Base-by-base conservation (phyloP, 2,329 filamentous ascomycete species). In the Fusarium poae region DNA sequence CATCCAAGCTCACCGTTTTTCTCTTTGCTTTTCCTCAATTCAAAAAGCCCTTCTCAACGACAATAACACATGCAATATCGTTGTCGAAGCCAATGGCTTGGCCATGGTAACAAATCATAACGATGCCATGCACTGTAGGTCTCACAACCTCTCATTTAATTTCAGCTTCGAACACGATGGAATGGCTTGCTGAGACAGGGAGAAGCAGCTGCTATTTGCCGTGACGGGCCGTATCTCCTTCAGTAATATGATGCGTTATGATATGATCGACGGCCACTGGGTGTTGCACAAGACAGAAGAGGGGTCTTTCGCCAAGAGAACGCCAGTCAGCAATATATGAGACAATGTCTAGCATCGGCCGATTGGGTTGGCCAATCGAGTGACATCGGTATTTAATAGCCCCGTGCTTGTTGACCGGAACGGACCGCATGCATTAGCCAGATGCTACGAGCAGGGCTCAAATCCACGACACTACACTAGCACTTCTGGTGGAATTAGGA, bases 361-460 rank as follows among this genome's bases (percentile, higher is more conserved):
- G 18, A 61, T 65, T 7, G 9, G 23, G 18, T 15, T 25, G 34
- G 5, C 67, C 66, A 67, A 58, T 70, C 20, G 23, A 53, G 23
- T 3, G 6, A n/a, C 8, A 10, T 11, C 11, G 25, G 46, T 40
- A 59, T 59, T 27, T 51, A 46, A 63, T 63, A 12, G n/a, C 48
- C 42, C 57, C 34, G 39, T 53, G 42, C 29, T 63, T 34, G 30
- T 64, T 21, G 13, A 25, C 37, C 63, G 67, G 67, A 70, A 68
- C 67, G 62, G 67, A 62, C 67, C 67, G 67, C 40, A 29, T 52
- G 58, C 57, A 58, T 49, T 53, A 50, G 62, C 48, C n/a, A n/a
- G n/a, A n/a, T n/a, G n/a, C n/a, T n/a, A n/a, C n/a, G n/a, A n/a
- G n/a, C n/a, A n/a, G n/a, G n/a, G n/a, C n/a, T n/a, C n/a, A n/a